phyloP scores from a whole-genome alignment of 108 stramenopile genomes.

The Skeletonema tropicum region DNA sequence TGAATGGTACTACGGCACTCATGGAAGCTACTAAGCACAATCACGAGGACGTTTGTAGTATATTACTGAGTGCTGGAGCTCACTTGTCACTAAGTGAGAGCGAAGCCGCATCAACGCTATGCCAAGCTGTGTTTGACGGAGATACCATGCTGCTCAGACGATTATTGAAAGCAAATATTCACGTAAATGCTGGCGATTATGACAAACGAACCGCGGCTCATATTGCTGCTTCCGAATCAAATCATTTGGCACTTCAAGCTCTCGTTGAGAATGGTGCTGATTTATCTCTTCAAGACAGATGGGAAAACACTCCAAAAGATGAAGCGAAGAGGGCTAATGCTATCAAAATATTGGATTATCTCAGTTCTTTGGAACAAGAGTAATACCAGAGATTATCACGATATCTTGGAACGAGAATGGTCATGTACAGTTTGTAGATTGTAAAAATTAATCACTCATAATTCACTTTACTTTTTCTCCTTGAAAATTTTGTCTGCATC shows the following conservation, averaged over 20 bases:
- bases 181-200: conserved; percentile 65
- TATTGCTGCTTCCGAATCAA: conserved; percentile 65
- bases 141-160: conserved; percentile 52
- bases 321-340: conserved; percentile 38
- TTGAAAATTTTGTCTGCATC: conserved; percentile 70
- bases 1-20: conserved; percentile 47
- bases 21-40: conserved; percentile 45
- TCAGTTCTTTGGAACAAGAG: conserved; percentile 5
- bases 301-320: conserved; percentile 36
- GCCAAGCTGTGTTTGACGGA: conserved; percentile 65
- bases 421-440: no score
- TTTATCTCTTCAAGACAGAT: conserved; percentile 49
- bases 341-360: conserved; percentile 10
- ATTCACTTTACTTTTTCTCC: conserved; percentile 41
- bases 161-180: conserved; percentile 54
- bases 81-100: conserved; percentile 49
- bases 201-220: conserved; percentile 59
- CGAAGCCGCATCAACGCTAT: conserved; percentile 54
- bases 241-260: conserved; percentile 43
- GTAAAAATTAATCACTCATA: no score
- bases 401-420: no score
- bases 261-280: conserved; percentile 55
- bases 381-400: neutral
- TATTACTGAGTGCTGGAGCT: conserved; percentile 40
- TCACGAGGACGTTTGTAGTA: conserved; percentile 47